phyloP scores from a whole-genome alignment of 2,329 filamentous ascomycete species.

The Fusarium torulosum region DNA sequence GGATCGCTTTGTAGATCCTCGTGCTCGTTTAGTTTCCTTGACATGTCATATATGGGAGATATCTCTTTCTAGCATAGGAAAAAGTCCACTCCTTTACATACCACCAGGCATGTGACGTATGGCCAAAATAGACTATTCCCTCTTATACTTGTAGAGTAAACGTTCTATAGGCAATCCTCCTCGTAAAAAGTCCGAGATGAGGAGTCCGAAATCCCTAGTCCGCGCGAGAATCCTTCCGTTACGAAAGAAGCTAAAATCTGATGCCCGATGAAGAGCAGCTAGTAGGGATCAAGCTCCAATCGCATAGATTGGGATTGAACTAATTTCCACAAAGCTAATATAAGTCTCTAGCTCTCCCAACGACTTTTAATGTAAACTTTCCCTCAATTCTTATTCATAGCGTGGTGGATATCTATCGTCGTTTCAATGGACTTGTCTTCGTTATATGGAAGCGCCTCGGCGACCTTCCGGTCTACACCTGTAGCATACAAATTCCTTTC shows the following conservation, averaged over 20 bases:
- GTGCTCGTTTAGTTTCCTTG: background rate
- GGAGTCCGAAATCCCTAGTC: no score
- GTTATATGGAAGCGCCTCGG: background rate
- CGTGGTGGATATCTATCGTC: no score
- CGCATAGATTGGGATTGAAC: background rate
- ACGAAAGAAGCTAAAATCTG: conserved; percentile 7
- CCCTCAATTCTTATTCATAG: background rate
- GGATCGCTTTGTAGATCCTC: background rate
- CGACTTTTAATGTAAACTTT: background rate
- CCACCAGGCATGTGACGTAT: no score
- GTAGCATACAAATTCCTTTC: background rate
- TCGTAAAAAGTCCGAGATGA: no score
- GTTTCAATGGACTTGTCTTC: conserved; percentile 1
- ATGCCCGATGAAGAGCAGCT: background rate
- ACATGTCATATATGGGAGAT: no score
- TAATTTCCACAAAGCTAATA: conserved; percentile 5
- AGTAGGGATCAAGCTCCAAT: conserved; percentile 17
- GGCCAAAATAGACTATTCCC: no score
- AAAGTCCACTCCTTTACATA: no score
- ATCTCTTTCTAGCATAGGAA: no score
- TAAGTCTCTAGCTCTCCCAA: background rate
- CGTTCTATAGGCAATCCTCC: no score
- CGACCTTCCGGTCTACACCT: background rate
- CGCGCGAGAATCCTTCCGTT: background rate
- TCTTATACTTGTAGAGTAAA: no score